phyloP scores from a whole-genome alignment of 495 filamentous ascomycete genomes.

The Hyphodiscus hymeniophilus region DNA sequence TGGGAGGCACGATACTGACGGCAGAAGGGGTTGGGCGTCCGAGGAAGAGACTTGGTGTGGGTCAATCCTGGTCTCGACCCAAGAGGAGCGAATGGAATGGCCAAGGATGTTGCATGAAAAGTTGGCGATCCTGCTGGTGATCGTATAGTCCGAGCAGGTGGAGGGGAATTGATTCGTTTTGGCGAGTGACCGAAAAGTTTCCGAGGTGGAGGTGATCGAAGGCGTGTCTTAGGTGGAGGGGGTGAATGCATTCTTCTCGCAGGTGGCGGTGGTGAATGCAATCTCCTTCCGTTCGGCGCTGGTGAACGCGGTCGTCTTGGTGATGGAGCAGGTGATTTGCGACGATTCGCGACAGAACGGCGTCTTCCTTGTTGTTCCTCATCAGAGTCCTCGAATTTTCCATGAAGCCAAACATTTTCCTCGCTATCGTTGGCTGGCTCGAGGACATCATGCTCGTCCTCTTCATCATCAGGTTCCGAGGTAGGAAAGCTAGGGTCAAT shows the following conservation, averaged over 20 bases:
- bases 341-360: constrained; percentile 32
- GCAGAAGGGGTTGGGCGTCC: constrained; percentile 63
- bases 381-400: constrained; percentile 47
- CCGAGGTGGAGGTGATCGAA: constrained; percentile 54
- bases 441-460: constrained; percentile 50
- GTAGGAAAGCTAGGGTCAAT: constrained; percentile 97
- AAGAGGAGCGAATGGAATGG: constrained; percentile 46
- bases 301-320: constrained; percentile 42
- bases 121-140: constrained; percentile 29
- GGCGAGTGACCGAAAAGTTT: constrained; percentile 4
- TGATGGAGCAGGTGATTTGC: constrained; percentile 28
- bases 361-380: constrained; percentile 27
- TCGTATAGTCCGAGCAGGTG: constrained; percentile 3
- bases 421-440: constrained; percentile 49
- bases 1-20: constrained; percentile 31
- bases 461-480: constrained; percentile 80
- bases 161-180: constrained; percentile 33
- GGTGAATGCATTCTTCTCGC: constrained; percentile 41
- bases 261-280: constrained; percentile 29
- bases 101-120: constrained; percentile 19
- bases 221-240: constrained; percentile 52
- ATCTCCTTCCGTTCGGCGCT: constrained; percentile 27
- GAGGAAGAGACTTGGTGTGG: constrained; percentile 72
- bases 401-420: constrained; percentile 47
- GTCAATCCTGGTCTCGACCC: constrained; percentile 54